phyloP scores from a whole-genome alignment of 169 alveolate genomes.

The Eimeria brunetti region DNA sequence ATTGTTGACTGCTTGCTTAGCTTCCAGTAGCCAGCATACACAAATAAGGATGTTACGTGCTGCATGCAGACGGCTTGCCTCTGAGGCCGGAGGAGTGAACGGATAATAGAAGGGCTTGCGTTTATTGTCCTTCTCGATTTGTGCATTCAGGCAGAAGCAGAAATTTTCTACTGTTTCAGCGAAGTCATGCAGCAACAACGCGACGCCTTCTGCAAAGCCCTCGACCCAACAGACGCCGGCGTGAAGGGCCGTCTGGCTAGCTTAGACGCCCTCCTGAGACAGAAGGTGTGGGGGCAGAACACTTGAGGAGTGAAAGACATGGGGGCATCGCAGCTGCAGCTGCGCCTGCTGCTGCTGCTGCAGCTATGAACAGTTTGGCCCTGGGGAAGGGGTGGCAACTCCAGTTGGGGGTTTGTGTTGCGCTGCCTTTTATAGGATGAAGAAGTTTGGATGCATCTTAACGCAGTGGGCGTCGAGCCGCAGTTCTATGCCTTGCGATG shows the following conservation, averaged over 20 bases:
- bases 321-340: background rate
- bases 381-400: background rate
- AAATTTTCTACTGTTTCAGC: constrained; percentile 80
- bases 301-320: background rate
- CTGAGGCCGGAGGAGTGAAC: background rate
- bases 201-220: constrained; percentile 82
- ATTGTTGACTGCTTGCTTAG: background rate
- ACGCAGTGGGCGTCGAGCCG: constrained; percentile 78
- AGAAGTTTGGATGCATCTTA: constrained; percentile 68
- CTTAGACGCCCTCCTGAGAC: constrained; percentile 52
- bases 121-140: background rate
- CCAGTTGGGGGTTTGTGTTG: background rate
- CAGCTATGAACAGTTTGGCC: constrained; percentile 3
- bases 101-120: background rate
- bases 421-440: constrained; percentile 68
- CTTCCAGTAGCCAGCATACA: background rate
- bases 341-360: background rate
- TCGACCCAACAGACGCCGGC: constrained; percentile 80
- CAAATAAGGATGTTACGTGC: background rate
- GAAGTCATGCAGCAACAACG: constrained; percentile 82
- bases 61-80: background rate
- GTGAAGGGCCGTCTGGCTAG: constrained; percentile 73
- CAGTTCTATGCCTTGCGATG: constrained; percentile 81
- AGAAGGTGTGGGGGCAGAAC: constrained; percentile 38
- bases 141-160: constrained; percentile 83